A percentile compares a stretch with the other conserved stretches of the same genome.
These are phyloP conservation scores for Fusarium buxicola DNA, from an alignment of 2,329 filamentous ascomycete species.

Conservation along the genomic window DNA sequence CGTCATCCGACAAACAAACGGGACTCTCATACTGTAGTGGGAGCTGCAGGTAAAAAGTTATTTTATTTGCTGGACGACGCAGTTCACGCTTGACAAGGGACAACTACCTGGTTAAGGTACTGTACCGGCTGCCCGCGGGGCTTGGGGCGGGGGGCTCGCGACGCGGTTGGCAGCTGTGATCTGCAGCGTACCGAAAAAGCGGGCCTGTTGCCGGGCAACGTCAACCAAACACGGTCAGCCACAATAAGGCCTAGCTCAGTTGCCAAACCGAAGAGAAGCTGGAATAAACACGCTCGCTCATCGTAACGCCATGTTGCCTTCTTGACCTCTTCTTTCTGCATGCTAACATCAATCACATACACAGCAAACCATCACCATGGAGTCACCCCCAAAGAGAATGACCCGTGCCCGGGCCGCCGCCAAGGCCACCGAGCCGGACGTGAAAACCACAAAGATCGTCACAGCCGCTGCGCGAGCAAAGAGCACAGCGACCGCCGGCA, in stretches of 20 bases:
- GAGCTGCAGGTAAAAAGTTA: too few species aligned
- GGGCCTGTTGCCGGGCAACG: constrained; percentile 45
- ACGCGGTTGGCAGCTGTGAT: constrained; percentile 35
- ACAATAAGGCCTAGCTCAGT: constrained; percentile 39
- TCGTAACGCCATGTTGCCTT: constrained; percentile 44
- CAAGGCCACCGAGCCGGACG: constrained; percentile 53
- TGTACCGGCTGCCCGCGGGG: too few species aligned
- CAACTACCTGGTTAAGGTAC: too few species aligned
- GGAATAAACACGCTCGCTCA: constrained; percentile 40
- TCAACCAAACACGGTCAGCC: constrained; percentile 38
- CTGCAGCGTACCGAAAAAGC: constrained; percentile 31
- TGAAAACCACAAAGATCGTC: constrained; percentile 58
- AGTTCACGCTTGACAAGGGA: too few species aligned
- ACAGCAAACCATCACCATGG: constrained; percentile 56
- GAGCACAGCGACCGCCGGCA: constrained; percentile 49
- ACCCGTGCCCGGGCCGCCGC: constrained; percentile 63
- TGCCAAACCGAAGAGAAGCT: constrained; percentile 12
- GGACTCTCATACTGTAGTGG: too few species aligned
- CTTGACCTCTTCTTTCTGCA: constrained; percentile 30
- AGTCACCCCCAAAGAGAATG: constrained; percentile 70
- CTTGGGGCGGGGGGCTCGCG: constrained; percentile 1
- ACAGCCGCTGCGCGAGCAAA: constrained; percentile 63
- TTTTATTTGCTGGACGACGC: too few species aligned
- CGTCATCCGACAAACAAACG: too few species aligned
- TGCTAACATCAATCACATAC: constrained; percentile 41